Evolutionary conservation across 192 early-diverging fungal species (phyloP), one percentile per base, ranked within the genome.

Genomic region (Allomyces macrogynus): DNA sequence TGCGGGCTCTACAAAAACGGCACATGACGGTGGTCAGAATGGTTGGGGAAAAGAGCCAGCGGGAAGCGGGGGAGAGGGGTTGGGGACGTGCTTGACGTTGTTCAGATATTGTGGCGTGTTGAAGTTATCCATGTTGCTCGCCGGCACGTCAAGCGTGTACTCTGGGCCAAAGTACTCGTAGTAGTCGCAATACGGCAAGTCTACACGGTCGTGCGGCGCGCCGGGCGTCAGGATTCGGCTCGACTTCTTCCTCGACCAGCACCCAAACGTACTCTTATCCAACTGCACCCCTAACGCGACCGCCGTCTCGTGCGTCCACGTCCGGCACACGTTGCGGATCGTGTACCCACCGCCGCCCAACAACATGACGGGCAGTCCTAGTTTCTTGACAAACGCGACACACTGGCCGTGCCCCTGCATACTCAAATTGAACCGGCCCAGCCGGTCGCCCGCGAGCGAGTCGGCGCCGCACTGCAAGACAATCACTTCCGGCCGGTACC

Each of bases 341-440:
- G 93, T 99, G 68, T 99, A 99, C 12, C 95, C 95, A 44, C 95
- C 95, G 8, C 95, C 95, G 60, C 95, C 95, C 24, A 99, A 77
- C 23, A 97, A 82, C 66, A 99, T 67, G 65, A 93, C 80, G 9
- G 95, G 95, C 22, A 99, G 75, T 68, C 91, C 86, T 66, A 97
- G 94, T 32, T 78, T 85, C 60, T 90, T 91, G 72, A 97, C 89
- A 72, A 89, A 99, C 60, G 85, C 78, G 10, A 95, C 87, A 42
- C 92, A 90, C 26, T 88, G 83, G 64, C 90, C 92, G 66, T 99
- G 95, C 75, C 79, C 80, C 60, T 68, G 61, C 76, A 83, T 75
- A 3, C 78, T 80, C 57, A 84, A 64, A 64, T 84, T 84, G 65
- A 81, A 82, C 64, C 78, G 74, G 12, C 82, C 82, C 60, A 84